These are phyloP conservation scores for Morella rubra DNA, from an alignment of 306 rosid species.

Conservation along the genomic window DNA sequence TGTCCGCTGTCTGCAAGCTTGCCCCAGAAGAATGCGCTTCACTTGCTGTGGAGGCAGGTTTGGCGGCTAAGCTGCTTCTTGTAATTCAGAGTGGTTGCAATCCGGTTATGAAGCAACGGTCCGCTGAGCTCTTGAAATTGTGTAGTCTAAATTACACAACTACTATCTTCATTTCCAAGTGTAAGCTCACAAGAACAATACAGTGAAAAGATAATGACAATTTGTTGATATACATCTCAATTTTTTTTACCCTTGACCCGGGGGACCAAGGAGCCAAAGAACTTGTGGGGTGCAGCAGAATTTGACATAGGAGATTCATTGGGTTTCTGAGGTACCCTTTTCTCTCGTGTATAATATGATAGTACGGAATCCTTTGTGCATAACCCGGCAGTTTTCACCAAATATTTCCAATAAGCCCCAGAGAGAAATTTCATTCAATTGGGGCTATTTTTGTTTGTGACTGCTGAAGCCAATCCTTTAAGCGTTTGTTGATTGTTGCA, in stretches of 20 bases:
- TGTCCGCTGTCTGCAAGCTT: conserved; percentile 72
- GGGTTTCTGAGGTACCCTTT: conserved; percentile 32
- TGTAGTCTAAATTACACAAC: conserved; percentile 74
- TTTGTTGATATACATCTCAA: conserved; percentile 36
- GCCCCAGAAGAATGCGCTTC: conserved; percentile 77
- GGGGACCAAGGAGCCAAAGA: conserved; percentile 21
- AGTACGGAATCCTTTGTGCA: neutral
- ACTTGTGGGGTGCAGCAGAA: conserved; percentile 15
- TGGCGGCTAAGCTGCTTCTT: conserved; percentile 71
- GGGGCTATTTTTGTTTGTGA: neutral
- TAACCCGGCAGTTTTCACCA: conserved; percentile 1
- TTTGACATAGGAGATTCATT: conserved; percentile 11
- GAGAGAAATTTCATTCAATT: neutral
- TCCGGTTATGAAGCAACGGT: conserved; percentile 60
- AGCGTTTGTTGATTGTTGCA: neutral
- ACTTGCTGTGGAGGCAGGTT: conserved; percentile 69
- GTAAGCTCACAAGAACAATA: conserved; percentile 79
- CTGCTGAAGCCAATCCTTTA: neutral
- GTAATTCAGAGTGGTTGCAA: conserved; percentile 88
- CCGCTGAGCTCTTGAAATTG: conserved; percentile 69
- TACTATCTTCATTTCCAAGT: conserved; percentile 67
- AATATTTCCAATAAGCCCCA: neutral
- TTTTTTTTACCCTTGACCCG: conserved; percentile 7
- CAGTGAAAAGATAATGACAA: conserved; percentile 43
- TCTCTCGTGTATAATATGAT: conserved; percentile 26